Evolutionary conservation across 176 grass and related monocot genomes (phyloP), one percentile per base, ranked within the genome.

Genomic region (Triticum timopheevii): DNA sequence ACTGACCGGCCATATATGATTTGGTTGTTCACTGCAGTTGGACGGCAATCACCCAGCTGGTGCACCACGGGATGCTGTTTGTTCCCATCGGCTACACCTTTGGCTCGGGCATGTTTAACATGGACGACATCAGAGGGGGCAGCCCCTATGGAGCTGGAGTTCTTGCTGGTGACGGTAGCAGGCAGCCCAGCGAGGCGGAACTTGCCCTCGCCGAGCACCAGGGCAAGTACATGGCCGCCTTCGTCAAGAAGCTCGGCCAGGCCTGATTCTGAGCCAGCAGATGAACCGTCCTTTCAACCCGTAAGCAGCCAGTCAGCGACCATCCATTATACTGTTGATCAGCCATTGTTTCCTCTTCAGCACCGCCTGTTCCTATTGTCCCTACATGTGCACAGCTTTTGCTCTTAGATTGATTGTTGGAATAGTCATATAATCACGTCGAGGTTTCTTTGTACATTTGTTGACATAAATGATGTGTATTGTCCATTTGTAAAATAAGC

Each of bases 71-170:
- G 64, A 96, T 96, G 94, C 87, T 96, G 10, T 96, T 96, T 17
- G 91, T 96, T 52, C 94, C 94, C 1, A 96, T 96, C 36, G 94
- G 94, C 52, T 96, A 96, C 85, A 96, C 94, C 31, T 96, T 96
- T 11, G 94, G 94, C 10, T 83, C 91, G 11, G 87, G 85, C 39
- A 96, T 96, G 91, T 96, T 96, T 82, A 90, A 90, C 61, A 93
- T 93, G 91, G 91, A 96, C 9, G 87, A 92, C 24, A 91, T 96
- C 45, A 96, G 92, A 88, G 94, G 94, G 76, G 94, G 94, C 45
- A 91, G 89, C 84, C 94, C 94, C 39, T 96, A 96, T 11, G 94
- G 94, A 16, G 89, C 94, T 1, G 94, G 94, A 15, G 91, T 96
- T 81, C 93, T 93, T n/a, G 94, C 94, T 42, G 94, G 94, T 5